phyloP scores from a whole-genome alignment of 805 yeast genomes.

The Schizosaccharomyces octosporus region DNA sequence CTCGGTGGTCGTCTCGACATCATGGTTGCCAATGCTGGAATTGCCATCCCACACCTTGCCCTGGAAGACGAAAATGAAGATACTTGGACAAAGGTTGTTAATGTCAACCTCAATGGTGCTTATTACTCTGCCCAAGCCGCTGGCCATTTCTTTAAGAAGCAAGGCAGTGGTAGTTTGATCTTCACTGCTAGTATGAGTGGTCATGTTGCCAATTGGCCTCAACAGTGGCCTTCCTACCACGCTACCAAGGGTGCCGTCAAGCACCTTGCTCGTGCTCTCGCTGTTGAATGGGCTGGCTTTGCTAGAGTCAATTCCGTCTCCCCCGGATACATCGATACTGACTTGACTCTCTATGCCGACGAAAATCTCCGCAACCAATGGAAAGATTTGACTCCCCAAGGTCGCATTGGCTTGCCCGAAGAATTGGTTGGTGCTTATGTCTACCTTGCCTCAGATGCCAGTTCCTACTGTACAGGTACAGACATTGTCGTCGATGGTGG shows the following conservation, averaged over 20 bases:
- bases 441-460: conserved; percentile 59
- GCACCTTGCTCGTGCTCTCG: conserved; percentile 41
- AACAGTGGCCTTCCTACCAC: conserved; percentile 46
- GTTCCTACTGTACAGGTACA: conserved; percentile 55
- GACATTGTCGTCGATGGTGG: conserved; percentile 60
- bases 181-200: conserved; percentile 53
- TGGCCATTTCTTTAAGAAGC: conserved; percentile 48
- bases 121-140: conserved; percentile 50
- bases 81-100: conserved; percentile 43
- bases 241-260: conserved; percentile 51
- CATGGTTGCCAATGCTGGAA: conserved; percentile 25
- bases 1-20: conserved; percentile 19
- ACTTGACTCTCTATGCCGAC: conserved; percentile 15
- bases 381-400: conserved; percentile 27
- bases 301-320: conserved; percentile 41
- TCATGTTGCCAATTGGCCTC: conserved; percentile 47
- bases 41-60: conserved; percentile 5
- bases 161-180: conserved; percentile 22
- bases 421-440: conserved; percentile 40
- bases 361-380: conserved; percentile 18
- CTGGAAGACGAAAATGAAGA: conserved; percentile 17
- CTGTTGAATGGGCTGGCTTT: conserved; percentile 51
- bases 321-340: conserved; percentile 46
- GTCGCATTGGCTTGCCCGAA: conserved; percentile 47
- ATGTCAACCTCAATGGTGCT: conserved; percentile 56